Base-by-base conservation (phyloP, 192 early-diverging fungal species). In the Radiomyces spectabilis region DNA sequence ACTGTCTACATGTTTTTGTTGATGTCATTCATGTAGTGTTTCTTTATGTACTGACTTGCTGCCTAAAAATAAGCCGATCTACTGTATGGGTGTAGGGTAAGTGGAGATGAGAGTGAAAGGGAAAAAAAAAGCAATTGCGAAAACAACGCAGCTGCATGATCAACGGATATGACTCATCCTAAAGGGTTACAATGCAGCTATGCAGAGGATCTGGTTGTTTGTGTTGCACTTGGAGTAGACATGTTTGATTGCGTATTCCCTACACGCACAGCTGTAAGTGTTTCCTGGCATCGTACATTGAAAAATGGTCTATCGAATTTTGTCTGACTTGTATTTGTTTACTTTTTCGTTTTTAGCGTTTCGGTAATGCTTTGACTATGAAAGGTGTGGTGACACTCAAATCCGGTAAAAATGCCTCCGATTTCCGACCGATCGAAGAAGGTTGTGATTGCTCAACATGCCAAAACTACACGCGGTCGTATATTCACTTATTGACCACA, bases 11-110 rank as follows among this genome's bases (percentile, higher is more conserved):
- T n/a, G n/a, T n/a, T n/a, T n/a, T n/a, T n/a, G n/a, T n/a, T n/a
- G n/a, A n/a, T n/a, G n/a, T n/a, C n/a, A n/a, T n/a, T n/a, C n/a
- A n/a, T 39, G 26, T 31, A 75, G 68, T 33, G 91, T 93, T 5
- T 65, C 72, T 26, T 63, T 82, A 44, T 93, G 85, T 68, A 93
- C 91, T 22, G 88, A 88, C 63, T 54, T 87, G 49, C 65, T 93
- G 50, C 88, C 91, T 16, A 71, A 83, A 18, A 77, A 74, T 53
- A 93, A 93, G 54, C 91, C 91, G 18, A 85, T 87, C 57, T 93
- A 93, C 72, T 93, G 88, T 71, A 93, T 93, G 91, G 91, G 91
- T 19, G 87, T 93, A 25, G 91, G 90, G n/a, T n/a, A n/a, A n/a
- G n/a, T n/a, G n/a, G n/a, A n/a, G n/a, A n/a, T n/a, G n/a, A n/a